A percentile compares a stretch with the other conserved stretches of the same genome.
Evolutionary conservation across 805 yeast genomes (phyloP).

Genomic region (Lipomyces anomalus): DNA sequence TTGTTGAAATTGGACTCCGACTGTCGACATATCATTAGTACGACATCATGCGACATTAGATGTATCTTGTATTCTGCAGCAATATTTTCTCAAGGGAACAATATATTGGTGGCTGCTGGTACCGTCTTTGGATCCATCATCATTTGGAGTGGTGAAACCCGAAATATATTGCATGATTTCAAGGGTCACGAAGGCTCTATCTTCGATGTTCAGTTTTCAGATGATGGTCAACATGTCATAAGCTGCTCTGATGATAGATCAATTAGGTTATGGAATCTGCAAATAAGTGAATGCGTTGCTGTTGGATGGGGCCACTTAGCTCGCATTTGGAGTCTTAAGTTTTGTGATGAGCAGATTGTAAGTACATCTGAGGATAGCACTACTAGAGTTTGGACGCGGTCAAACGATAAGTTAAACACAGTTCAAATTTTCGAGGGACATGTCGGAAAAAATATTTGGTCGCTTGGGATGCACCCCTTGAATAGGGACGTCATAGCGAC

Average conservation of each 20-base stretch:
- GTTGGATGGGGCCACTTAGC: slow-evolving; percentile 97
- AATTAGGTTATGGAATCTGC: slow-evolving; percentile 65
- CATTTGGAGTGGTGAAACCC: slow-evolving; percentile 58
- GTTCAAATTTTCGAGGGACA: slow-evolving; percentile 58
- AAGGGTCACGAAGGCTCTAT: slow-evolving; percentile 87
- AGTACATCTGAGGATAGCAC: slow-evolving; percentile 87
- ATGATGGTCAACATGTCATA: slow-evolving; percentile 49
- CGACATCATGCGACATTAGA: slow-evolving; percentile 26
- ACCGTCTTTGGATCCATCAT: slow-evolving; percentile 87
- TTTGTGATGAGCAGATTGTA: slow-evolving; percentile 44
- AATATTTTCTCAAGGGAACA: slow-evolving; percentile 42
- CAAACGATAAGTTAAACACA: slow-evolving; percentile 37
- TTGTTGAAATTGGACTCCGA: slow-evolving; percentile 40
- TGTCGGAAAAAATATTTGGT: slow-evolving; percentile 82
- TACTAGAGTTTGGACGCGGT: slow-evolving; percentile 66
- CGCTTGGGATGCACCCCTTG: slow-evolving; percentile 51
- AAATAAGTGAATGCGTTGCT: slow-evolving; percentile 53
- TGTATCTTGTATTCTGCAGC: slow-evolving; percentile 79
- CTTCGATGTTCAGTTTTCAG: slow-evolving; percentile 66
- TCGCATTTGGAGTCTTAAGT: slow-evolving; percentile 79
- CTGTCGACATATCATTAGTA: slow-evolving; percentile 1
- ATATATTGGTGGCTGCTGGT: slow-evolving; percentile 70
- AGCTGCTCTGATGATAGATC: slow-evolving; percentile 95
- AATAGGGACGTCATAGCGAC: slow-evolving; percentile 54
- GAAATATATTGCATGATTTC: slow-evolving; percentile 47